Base-by-base conservation (phyloP, 495 filamentous ascomycete genomes). In the Aspergillus biplanus region DNA sequence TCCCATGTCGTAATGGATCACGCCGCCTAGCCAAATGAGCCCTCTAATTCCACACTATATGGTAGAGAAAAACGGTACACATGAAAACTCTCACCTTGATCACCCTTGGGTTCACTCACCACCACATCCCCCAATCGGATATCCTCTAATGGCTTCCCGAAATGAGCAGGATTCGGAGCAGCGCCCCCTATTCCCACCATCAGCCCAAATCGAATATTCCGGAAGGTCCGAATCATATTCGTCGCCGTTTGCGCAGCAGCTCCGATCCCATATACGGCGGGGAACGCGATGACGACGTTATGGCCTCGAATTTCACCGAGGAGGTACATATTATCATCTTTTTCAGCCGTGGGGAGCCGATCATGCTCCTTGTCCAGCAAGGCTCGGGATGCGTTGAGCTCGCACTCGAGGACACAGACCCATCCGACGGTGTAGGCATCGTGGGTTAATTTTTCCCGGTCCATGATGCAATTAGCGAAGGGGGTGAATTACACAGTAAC, bases 111-210 rank as follows among this genome's bases (percentile, higher is more conserved):
- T 21, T 56, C 63, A 33, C 63, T 62, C 4, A 65, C 63, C 44
- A 65, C 63, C 16, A 65, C 59, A 57, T 65, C 63, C 15, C 63
- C 63, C 31, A 65, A 48, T 27, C 63, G 58, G 52, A 65, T 56
- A 57, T 65, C 56, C 44, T 58, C 56, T 12, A 4, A 0, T 0
- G 56, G 56, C 37, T 33, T 58, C 32, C 39, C 58, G 9, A 52
- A 54, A 5, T 15, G 33, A 18, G 58, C 12, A 1, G 39, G 32
- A 33, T 62, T 57, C 12, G 62, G 62, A 7, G 72, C 68, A 3
- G 75, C 80, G 21, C 77, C 79, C 9, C 74, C 79, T 35, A 81
- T 79, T 12, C 79, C 81, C 15, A 85, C 79, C 69, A 84, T 79
- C 35, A 84, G 67, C 33, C 73, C 63, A 54, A 82, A 66, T n/a